Base-by-base conservation (phyloP, 2,329 filamentous ascomycete genomes). In the Cercospora berteroae region DNA sequence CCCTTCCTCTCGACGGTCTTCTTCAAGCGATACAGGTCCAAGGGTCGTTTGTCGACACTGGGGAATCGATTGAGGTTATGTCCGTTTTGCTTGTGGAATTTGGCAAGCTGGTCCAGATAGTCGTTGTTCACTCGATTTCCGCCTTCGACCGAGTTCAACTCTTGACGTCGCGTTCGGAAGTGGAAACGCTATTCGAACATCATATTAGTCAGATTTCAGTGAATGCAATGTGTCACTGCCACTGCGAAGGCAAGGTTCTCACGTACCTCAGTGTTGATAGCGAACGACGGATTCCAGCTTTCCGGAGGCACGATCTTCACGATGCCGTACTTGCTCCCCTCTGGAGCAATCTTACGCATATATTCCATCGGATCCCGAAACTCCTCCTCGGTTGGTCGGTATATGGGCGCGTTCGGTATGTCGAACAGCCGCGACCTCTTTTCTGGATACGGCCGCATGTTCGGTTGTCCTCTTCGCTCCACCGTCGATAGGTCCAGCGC, bases 121-220 rank as follows among this genome's bases (percentile, higher is more conserved):
- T 94, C 96, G 69, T 97, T 86, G 79, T 98, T 98, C 72, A 94
- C 93, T 78, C 95, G 91, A 70, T 94, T 97, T 76, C 93, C 95
- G 85, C 95, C 95, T 90, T 99, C 95, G 59, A 98, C 93, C 16
- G 94, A 96, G 80, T 99, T 99, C 69, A 99, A 84, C 80, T 98
- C 94, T 79, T 99, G 95, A 78, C 96, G 93, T 77, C 95, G 88
- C 13, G 95, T 99, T 71, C 93, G 89, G 78, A 99, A 99, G 79
- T 99, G 95, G 76, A 99, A 99, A 80, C 89, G 92, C 94, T 97
- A 77, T 72, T 71, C 39, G 36, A 48, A 68, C 33, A 72, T 81
- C 60, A 70, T 36, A 62, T 74, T 60, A 76, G 72, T 50, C 59
- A 55, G 23, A 42, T 27, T 23, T 39, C 61, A 55, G 16, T 25